Evolutionary conservation across 2,329 filamentous ascomycete species (phyloP), one percentile per base, ranked within the genome.

Genomic region (Myriosclerotinia scirpicola): DNA sequence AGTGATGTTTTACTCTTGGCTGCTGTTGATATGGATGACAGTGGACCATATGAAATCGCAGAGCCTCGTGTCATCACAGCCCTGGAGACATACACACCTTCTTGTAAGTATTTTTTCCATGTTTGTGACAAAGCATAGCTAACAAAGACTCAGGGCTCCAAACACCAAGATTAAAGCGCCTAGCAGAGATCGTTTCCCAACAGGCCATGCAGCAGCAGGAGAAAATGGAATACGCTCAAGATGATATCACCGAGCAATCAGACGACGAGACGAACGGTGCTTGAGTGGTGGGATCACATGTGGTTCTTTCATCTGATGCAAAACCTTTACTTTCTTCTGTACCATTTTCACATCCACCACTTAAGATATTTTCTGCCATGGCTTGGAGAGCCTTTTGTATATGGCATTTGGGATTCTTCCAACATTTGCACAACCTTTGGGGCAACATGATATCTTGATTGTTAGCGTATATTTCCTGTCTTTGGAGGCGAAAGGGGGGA

Each of bases 21-120:
- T 67, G 93, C 95, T 59, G 93, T 99, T 67, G 95, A 99, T 78
- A 97, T 99, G 93, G 95, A 99, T 76, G 95, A 99, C 80, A 97
- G 92, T 74, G 95, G 95, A 34, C 95, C 94, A 36, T 99, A 99
- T 76, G 95, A 98, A 79, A 99, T 99, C 78, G 95, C 95, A 17
- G 95, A 99, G 79, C 95, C 95, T 38, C 87, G 95, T 77, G 91
- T 92, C 64, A 99, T 99, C 75, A 97, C 93, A 4, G 95, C 95
- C 64, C 81, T 99, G 71, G 95, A 99, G 81, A 99, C 95, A 17
- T 99, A 99, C 78, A 98, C 95, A 61, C 95, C 95, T 70, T 97
- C 93, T 72, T 99, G 94, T 95, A 84, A 85, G 91, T 84, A 66
- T 55, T 30, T 11, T 1, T 65, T 12, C 5, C 42, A 9, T 42